Evolutionary conservation across 305 asterid genomes (phyloP).

Genomic region (Fraxinus sp.): DNA sequence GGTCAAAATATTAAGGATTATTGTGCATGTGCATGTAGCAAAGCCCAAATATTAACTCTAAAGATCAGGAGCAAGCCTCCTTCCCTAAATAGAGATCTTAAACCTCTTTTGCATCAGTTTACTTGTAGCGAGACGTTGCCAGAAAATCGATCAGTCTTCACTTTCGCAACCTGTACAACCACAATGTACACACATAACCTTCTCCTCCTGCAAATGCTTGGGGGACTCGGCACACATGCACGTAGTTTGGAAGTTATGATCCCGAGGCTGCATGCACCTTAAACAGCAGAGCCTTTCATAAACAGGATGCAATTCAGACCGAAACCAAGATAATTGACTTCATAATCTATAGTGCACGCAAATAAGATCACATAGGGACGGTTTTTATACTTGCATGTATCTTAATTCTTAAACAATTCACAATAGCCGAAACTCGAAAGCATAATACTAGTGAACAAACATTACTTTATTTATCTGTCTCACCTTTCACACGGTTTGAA

Average conservation of each 20-base stretch:
- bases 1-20: neutral
- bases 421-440: neutral
- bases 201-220: constrained; percentile 84
- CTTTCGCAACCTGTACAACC: constrained; percentile 90
- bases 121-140: neutral
- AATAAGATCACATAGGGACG: neutral
- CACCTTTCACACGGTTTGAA: neutral
- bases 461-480: neutral
- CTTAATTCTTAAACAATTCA: neutral
- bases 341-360: neutral
- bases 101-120: constrained; percentile 2
- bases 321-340: neutral
- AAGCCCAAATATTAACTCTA: neutral
- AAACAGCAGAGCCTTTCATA: constrained; percentile 89
- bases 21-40: neutral
- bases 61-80: neutral
- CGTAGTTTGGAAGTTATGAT: constrained; percentile 87
- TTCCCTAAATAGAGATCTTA: neutral
- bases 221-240: constrained; percentile 91
- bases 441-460: neutral
- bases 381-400: neutral
- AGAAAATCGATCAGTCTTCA: constrained; percentile 52
- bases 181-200: constrained; percentile 86
- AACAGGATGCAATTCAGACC: constrained; percentile 64
- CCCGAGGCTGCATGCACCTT: constrained; percentile 85